These are phyloP conservation scores for Oropetium thomaeum DNA, from an alignment of 176 grass and related monocot genomes.

Conservation along the genomic window DNA sequence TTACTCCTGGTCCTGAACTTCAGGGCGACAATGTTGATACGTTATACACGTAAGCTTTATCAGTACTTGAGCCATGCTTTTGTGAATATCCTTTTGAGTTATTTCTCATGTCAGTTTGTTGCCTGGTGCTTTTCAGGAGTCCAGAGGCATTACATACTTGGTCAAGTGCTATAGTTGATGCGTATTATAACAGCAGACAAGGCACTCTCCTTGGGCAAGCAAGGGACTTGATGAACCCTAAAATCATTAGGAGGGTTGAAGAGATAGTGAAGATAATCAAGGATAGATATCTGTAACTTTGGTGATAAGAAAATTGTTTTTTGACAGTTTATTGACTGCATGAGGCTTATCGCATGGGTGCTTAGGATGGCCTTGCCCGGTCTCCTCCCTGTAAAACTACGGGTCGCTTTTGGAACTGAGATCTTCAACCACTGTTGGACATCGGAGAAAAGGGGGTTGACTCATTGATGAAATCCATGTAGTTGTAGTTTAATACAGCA, in stretches of 20 bases:
- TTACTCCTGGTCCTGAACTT: constrained; percentile 76
- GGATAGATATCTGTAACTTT: constrained; percentile 53
- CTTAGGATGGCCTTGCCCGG: background rate
- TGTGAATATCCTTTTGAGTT: background rate
- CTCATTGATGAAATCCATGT: background rate
- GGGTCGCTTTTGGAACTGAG: background rate
- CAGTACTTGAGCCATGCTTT: background rate
- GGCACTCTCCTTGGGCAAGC: constrained; percentile 67
- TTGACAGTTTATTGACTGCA: background rate
- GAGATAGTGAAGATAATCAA: constrained; percentile 66
- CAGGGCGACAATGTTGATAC: constrained; percentile 69
- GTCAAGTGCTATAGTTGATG: constrained; percentile 68
- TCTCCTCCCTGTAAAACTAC: background rate
- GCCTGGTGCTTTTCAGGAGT: constrained; percentile 49
- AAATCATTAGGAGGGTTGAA: constrained; percentile 63
- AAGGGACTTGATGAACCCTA: constrained; percentile 85
- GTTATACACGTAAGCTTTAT: constrained; percentile 65
- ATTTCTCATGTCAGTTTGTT: background rate
- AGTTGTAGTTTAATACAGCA: constrained; percentile 1
- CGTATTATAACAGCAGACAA: constrained; percentile 65
- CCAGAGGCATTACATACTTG: constrained; percentile 67
- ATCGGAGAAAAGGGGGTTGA: background rate
- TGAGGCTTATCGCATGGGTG: background rate
- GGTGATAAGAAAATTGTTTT: background rate
- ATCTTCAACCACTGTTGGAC: background rate